phyloP scores from a whole-genome alignment of 2,329 filamentous ascomycete genomes.

The Fusarium torreyae region DNA sequence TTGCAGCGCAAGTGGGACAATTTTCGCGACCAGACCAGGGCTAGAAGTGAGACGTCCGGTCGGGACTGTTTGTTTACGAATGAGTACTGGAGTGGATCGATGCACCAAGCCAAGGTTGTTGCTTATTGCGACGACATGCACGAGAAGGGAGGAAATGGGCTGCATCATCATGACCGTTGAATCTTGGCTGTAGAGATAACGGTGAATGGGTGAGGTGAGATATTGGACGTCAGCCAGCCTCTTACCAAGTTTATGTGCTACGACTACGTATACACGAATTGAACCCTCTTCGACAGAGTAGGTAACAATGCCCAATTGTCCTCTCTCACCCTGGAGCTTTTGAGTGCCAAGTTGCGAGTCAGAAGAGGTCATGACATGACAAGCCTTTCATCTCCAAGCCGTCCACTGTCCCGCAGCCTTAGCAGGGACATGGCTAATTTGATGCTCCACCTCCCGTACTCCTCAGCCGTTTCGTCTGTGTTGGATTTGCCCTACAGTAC shows the following conservation, averaged over 20 bases:
- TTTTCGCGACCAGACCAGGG: slow-evolving; percentile 4
- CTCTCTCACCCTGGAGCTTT: slow-evolving; percentile 13
- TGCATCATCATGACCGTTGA: slow-evolving; percentile 9
- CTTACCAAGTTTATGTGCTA: slow-evolving; percentile 8
- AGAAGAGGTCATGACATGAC: slow-evolving; percentile 23
- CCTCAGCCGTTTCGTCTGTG: slow-evolving; percentile 13
- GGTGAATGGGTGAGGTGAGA: slow-evolving; percentile 11
- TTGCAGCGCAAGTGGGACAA: slow-evolving; percentile 25
- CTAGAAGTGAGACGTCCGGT: slow-evolving; percentile 25
- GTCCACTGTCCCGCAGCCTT: slow-evolving; percentile 26
- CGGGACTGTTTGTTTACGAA: slow-evolving; percentile 35
- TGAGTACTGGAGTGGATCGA: slow-evolving; percentile 36
- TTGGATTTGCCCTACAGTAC: slow-evolving; percentile 5
- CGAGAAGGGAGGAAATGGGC: slow-evolving; percentile 7
- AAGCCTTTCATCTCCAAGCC: slow-evolving; percentile 27
- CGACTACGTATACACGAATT: background rate
- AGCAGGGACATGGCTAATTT: slow-evolving; percentile 43
- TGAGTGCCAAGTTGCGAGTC: slow-evolving; percentile 36
- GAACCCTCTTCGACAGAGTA: background rate
- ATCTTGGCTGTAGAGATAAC: slow-evolving; percentile 2
- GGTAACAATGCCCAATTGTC: background rate
- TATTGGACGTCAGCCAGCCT: slow-evolving; percentile 12
- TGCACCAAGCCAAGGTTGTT: slow-evolving; percentile 31
- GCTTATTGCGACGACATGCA: slow-evolving; percentile 33
- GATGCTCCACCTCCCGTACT: slow-evolving; percentile 38